Evolutionary conservation across 164 flowering plant genomes (phyloP).

Genomic region (Vitis labrusca): DNA sequence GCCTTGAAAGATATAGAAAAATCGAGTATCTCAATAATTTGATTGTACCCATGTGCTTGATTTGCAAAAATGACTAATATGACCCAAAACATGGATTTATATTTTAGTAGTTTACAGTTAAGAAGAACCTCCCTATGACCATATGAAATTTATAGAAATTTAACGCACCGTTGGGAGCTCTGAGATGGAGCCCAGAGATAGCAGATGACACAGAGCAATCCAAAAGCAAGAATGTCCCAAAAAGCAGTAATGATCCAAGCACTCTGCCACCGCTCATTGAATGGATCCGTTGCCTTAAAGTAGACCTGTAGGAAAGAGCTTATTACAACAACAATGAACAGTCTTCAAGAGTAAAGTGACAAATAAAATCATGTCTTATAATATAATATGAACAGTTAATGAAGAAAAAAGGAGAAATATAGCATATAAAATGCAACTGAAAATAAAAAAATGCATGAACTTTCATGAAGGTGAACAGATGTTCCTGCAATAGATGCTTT

Average conservation of each 20-base stretch:
- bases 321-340: not conserved
- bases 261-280: slow-evolving; percentile 90
- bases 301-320: slow-evolving; percentile 57
- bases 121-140: not conserved
- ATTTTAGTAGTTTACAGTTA: too few relatives aligned
- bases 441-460: too few relatives aligned
- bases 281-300: slow-evolving; percentile 95
- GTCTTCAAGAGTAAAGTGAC: not conserved
- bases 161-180: slow-evolving; percentile 72
- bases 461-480: too few relatives aligned
- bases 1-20: too few relatives aligned
- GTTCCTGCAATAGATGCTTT: too few relatives aligned
- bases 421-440: too few relatives aligned
- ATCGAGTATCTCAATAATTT: too few relatives aligned
- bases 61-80: too few relatives aligned
- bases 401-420: not conserved
- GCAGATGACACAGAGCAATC: slow-evolving; percentile 80
- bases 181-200: slow-evolving; percentile 98
- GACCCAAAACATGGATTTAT: not conserved
- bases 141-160: not conserved
- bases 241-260: slow-evolving; percentile 97
- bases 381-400: not conserved
- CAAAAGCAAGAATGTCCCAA: slow-evolving; percentile 85
- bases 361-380: not conserved
- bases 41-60: too few relatives aligned